Evolutionary conservation across 305 asterid genomes (phyloP), one percentile per base, ranked within the genome.

Genomic region (Fraxinus paxiana): DNA sequence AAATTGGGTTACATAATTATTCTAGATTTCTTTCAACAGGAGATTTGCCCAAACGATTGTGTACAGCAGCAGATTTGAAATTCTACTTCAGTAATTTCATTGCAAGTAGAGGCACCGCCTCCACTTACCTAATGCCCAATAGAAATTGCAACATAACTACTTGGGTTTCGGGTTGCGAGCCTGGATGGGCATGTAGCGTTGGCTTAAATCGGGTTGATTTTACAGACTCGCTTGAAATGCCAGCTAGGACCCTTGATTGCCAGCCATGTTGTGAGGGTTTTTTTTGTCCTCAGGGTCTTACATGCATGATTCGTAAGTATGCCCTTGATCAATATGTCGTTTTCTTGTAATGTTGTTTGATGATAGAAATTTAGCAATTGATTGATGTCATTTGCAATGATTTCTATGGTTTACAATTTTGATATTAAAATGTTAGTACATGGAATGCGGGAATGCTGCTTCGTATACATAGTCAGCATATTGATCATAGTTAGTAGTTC

Each of bases 201-300:
- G 96, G 90, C 81, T 76, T 76, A 33, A 75, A 79, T 22, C 82
- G 82, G 9, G 86, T 92, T 77, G 88, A 91, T 77, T 85, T 88
- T 71, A 88, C 67, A 1, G 88, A 92, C 73, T 74, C 92, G 0
- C 79, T 77, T 1, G 86, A 89, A 10, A 87, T 90, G 4, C 98
- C 97, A 4, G 79, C 85, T 33, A 92, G 98, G 80, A 77, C 85
- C 76, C 70, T 79, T 3, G 63, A 82, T 69, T 95, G 98, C 54
- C 90, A 87, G 79, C 83, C 98, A 28, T 94, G 98, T 83, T 94
- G 98, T 65, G 98, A 94, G 80, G 98, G 98, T 18, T 94, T 94
- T 88, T 94, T 93, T 87, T 94, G 98, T 86, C 98, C 98, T 61
- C 92, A 85, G 82, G 98, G 98, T 43, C 93, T 95, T 54, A 93